phyloP scores from a whole-genome alignment of 2,329 filamentous ascomycete genomes.

The Penicillium sp. region DNA sequence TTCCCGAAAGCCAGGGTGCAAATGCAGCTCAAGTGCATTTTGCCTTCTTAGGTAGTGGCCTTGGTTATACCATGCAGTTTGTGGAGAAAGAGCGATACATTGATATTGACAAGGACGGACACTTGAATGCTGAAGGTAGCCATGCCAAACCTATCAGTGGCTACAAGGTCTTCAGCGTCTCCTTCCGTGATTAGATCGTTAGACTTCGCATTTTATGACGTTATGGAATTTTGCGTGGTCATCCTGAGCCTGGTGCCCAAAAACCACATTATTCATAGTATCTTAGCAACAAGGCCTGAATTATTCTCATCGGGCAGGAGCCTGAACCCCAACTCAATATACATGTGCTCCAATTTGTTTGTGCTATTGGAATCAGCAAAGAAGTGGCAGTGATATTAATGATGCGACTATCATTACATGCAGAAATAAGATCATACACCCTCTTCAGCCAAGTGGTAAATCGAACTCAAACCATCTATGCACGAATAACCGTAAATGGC shows the following conservation, averaged over 20 bases:
- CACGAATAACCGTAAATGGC: conserved; percentile 24
- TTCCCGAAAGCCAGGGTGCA: conserved; percentile 13
- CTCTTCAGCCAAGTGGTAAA: background rate
- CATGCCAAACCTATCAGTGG: conserved; percentile 8
- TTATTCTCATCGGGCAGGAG: background rate
- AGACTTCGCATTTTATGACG: background rate
- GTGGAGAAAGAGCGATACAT: conserved; percentile 23
- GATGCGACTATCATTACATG: background rate
- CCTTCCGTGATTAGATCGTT: conserved; percentile 27
- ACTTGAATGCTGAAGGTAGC: conserved; percentile 4
- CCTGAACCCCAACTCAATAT: background rate
- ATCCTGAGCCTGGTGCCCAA: background rate
- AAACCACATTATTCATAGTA: background rate
- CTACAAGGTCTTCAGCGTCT: conserved; percentile 36
- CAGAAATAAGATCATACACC: background rate
- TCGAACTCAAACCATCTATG: conserved; percentile 5
- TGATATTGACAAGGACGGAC: conserved; percentile 13
- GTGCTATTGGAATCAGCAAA: background rate
- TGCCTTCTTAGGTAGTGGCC: conserved; percentile 36
- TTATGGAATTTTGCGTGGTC: background rate
- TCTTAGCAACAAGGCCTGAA: background rate
- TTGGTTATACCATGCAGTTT: conserved; percentile 35
- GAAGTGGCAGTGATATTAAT: background rate
- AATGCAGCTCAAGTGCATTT: conserved; percentile 33
- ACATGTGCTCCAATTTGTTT: background rate